Conservation (phyloP, 2,329 filamentous ascomycete species). For the Phialemoniopsis sp. region DNA sequence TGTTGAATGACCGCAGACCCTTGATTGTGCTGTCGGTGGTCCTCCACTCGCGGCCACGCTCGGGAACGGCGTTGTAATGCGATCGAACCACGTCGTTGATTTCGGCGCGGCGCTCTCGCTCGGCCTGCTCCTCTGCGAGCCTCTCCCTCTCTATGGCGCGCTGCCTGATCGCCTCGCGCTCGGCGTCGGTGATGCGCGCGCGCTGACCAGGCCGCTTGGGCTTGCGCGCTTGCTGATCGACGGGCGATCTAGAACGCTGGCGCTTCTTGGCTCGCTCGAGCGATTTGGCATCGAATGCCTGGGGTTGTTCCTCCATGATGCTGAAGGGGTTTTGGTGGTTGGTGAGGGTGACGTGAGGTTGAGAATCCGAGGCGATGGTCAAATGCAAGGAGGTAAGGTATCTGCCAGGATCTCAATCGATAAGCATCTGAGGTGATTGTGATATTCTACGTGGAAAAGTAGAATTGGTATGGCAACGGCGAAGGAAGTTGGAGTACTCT, state of each 20-base stretch:
- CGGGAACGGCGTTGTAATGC: constrained; percentile 94
- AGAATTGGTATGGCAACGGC: no score
- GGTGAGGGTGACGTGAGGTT: not conserved
- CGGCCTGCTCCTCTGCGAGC: constrained; percentile 27
- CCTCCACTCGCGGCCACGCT: constrained; percentile 91
- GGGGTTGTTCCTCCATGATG: constrained; percentile 42
- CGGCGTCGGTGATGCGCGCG: constrained; percentile 61
- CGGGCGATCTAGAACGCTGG: constrained; percentile 46
- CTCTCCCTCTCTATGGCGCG: constrained; percentile 53
- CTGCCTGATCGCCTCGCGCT: constrained; percentile 64
- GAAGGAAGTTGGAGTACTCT: no score
- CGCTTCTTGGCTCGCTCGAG: constrained; percentile 57
- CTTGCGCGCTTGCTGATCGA: constrained; percentile 50
- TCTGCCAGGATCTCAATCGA: no score
- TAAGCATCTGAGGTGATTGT: no score
- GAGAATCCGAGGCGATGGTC: no score
- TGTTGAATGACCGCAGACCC: constrained; percentile 91
- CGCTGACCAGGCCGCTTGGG: constrained; percentile 65
- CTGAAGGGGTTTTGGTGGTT: constrained; percentile 1
- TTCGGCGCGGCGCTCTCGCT: constrained; percentile 43
- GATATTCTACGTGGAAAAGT: no score
- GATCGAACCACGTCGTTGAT: constrained; percentile 84
- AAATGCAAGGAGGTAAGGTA: no score
- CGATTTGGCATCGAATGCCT: constrained; percentile 56
- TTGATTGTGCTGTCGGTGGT: constrained; percentile 94